Evolutionary conservation across 2,329 filamentous ascomycete genomes (phyloP), one percentile per base, ranked within the genome.

Genomic region (Xylariaceae sp.): DNA sequence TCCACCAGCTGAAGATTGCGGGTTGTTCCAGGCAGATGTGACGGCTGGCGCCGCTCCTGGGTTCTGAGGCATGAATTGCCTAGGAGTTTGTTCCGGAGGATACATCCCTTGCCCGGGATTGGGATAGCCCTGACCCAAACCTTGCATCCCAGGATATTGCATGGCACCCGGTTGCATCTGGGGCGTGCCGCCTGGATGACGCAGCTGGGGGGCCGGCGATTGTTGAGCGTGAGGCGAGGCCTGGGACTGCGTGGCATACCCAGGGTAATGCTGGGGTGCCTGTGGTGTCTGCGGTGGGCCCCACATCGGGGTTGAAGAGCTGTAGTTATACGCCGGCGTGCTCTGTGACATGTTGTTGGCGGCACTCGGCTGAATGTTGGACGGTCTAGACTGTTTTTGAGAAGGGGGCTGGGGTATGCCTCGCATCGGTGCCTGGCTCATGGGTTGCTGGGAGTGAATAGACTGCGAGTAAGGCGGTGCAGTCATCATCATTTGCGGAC

Each of bases 361-460:
- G 44, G 84, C 78, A 50, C 80, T 81, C 70, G 84, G 75, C 48
- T 82, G 74, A 50, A 84, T 75, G 56, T 82, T 84, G 43, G 88
- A 86, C 62, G 88, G 84, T 65, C 87, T 82, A 63, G 83, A 82
- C 66, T 87, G 87, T 73, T 89, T 84, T 69, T 89, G 83, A 74
- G 72, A 74, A 64, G 71, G 85, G 75, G 69, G 79, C 75, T 86
- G 84, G 61, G 84, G 83, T 76, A 89, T 87, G 69, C 83, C 81
- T 74, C 89, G 85, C 72, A 91, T 86, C 20, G 79, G 86, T 20
- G 90, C 88, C 70, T 91, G 89, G 26, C 83, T 83, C 70, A 92
- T 85, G 40, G 87, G 81, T 68, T 85, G 88, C 68, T 89, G 89
- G 37, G 88, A 82, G 68, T 90, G 87, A 48, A 87, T 79, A 51